Base-by-base conservation (phyloP, 345 rosid genomes). In the Brassica carinata region DNA sequence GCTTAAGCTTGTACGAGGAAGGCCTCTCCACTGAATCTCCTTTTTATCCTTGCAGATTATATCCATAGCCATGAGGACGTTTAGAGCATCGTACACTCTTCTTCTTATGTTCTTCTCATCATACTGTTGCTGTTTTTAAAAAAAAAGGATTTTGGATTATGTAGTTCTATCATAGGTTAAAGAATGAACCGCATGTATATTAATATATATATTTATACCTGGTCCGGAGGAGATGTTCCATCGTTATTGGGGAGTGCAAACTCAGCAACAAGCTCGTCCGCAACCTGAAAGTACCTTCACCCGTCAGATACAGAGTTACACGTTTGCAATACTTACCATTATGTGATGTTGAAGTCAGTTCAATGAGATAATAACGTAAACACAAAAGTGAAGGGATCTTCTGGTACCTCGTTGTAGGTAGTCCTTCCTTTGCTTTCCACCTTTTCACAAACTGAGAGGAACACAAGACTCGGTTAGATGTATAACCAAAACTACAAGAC, bases 51-150 rank as follows among this genome's bases (percentile, higher is more conserved):
- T 96, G 4, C 98, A 92, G 81, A 96, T 91, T 55, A 96, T 96
- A 87, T 96, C 98, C 92, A 96, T 90, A 10, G 99, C 99, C 99
- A 94, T 96, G 73, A 96, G 97, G 48, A 96, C 99, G 82, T 96
- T 96, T 62, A 96, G 83, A 29, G 99, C 99, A 87, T 96, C 99
- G 82, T 96, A 96, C 65, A 96, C 99, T 89, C 99, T 89, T 78
- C 99, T 79, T 72, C 99, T 85, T 70, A 96, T 96, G 90, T 94
- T 96, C 83, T 96, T 96, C 88, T 96, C 99, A 55, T 96, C 99
- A 83, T 90, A 96, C 59, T 94, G 99, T 87, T 91, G 98, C 97
- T 94, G 97, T 58, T 71, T 72, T 23, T 1, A 64, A 74, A 64
- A 27, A 23, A 23, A 23, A 23, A 23, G 26, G 26, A 23, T 23